These are phyloP conservation scores for Cystofilobasidium bisporidii DNA, from an alignment of 768 basidiomycete genomes.

Conservation along the genomic window DNA sequence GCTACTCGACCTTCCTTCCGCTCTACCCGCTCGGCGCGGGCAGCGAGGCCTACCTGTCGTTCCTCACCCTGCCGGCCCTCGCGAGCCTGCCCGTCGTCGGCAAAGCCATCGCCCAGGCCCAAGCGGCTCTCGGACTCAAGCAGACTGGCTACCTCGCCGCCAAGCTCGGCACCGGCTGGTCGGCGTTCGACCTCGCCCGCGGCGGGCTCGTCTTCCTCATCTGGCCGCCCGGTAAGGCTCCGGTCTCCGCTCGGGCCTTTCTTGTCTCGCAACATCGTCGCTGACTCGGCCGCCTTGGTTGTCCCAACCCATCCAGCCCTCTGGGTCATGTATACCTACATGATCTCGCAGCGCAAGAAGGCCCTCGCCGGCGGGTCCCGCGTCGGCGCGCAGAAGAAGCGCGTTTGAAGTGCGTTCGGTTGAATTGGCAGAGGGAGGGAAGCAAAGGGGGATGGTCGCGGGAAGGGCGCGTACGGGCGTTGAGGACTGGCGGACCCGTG, in stretches of 20 bases:
- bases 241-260: too few species aligned
- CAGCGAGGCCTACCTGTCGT: slow-evolving; percentile 78
- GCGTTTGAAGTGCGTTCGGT: not conserved
- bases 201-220: slow-evolving; percentile 57
- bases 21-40: slow-evolving; percentile 89
- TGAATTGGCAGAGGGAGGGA: not conserved
- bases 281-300: not conserved
- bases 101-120: not conserved
- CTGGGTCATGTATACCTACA: slow-evolving; percentile 53
- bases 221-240: slow-evolving; percentile 77
- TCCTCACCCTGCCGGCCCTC: slow-evolving; percentile 58
- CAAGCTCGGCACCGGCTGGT: slow-evolving; percentile 42
- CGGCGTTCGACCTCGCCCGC: slow-evolving; percentile 39
- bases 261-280: not conserved
- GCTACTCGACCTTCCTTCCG: slow-evolving; percentile 87
- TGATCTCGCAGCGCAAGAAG: slow-evolving; percentile 52
- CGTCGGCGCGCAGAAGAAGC: slow-evolving; percentile 24
- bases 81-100: slow-evolving; percentile 25
- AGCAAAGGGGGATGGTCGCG: too few species aligned
- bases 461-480: too few species aligned
- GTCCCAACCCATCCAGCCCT: slow-evolving; percentile 41
- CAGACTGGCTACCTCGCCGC: slow-evolving; percentile 17
- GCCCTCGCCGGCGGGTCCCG: slow-evolving; percentile 43
- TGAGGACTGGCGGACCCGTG: too few species aligned
- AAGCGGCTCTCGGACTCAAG: slow-evolving; percentile 11